phyloP scores from a whole-genome alignment of 768 basidiomycete genomes.

The Mycena vitilis region DNA sequence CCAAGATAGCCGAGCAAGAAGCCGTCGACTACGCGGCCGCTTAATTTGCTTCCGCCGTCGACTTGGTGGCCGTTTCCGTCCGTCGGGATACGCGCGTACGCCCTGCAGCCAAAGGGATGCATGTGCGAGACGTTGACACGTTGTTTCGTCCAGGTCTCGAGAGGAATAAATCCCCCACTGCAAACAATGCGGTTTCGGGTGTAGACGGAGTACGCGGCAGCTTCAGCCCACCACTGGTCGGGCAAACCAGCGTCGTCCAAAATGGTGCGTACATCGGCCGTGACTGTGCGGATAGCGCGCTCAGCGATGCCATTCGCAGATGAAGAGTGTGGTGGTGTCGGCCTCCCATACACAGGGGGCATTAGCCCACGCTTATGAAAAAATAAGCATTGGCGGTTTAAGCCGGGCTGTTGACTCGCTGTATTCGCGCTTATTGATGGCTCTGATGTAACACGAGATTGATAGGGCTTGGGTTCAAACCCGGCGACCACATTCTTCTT shows the following conservation, averaged over 20 bases:
- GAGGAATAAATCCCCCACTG: neutral
- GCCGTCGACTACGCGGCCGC: neutral
- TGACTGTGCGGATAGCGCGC: constrained; percentile 14
- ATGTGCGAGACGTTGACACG: constrained; percentile 2
- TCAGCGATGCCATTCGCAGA: constrained; percentile 44
- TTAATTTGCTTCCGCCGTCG: constrained; percentile 11
- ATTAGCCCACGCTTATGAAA: no score
- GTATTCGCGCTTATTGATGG: no score
- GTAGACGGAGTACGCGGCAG: neutral
- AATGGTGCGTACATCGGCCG: constrained; percentile 1
- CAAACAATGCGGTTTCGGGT: neutral
- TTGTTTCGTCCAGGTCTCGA: neutral
- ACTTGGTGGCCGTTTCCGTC: constrained; percentile 5
- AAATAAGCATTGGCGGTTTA: no score
- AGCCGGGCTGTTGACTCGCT: no score
- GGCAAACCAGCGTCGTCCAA: constrained; percentile 6
- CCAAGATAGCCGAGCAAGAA: constrained; percentile 10
- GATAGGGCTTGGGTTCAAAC: no score
- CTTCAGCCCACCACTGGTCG: constrained; percentile 1
- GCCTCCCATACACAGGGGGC: no score
- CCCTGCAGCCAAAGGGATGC: constrained; percentile 8
- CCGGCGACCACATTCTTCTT: no score
- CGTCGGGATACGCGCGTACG: constrained; percentile 3
- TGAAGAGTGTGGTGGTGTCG: constrained; percentile 37
- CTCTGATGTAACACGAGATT: no score